A percentile compares a stretch with the other conserved stretches of the same genome.
These are phyloP conservation scores for Dittrichia graveolens DNA, from an alignment of 129 eudicot genomes.

Conservation along the genomic window DNA sequence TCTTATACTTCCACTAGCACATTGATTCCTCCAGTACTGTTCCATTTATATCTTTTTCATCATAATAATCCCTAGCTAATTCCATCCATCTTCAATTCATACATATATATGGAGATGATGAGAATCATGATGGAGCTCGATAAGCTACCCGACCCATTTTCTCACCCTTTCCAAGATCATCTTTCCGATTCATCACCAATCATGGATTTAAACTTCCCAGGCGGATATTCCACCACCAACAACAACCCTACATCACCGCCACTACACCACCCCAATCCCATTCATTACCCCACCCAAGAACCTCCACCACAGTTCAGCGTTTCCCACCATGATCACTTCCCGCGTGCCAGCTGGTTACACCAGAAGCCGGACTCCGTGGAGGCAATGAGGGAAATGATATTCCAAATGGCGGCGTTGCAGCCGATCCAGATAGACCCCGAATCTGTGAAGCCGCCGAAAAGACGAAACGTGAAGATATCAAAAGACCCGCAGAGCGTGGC, in stretches of 20 bases:
- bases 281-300: constrained; percentile 2
- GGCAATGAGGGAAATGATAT: constrained; percentile 69
- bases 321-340: constrained; percentile 23
- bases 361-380: constrained; percentile 50
- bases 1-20: constrained; percentile 42
- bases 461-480: constrained; percentile 62
- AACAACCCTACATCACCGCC: constrained; percentile 31
- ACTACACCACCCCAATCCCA: neutral
- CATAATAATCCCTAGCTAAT: constrained; percentile 23
- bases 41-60: constrained; percentile 24
- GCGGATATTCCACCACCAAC: constrained; percentile 22
- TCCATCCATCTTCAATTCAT: neutral
- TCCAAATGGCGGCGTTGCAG: constrained; percentile 64
- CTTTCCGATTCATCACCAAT: constrained; percentile 29
- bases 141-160: constrained; percentile 45
- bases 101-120: constrained; percentile 43
- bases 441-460: constrained; percentile 57
- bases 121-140: constrained; percentile 49
- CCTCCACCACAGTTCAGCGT: neutral
- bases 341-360: constrained; percentile 37
- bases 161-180: constrained; percentile 30
- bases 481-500: constrained; percentile 72
- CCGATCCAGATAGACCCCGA: constrained; percentile 64
- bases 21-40: constrained; percentile 38
- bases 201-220: constrained; percentile 36